Evolutionary conservation across 1,284 basidiomycete species (phyloP), one percentile per base, ranked within the genome.

Genomic region (Cerioporus squamosus): DNA sequence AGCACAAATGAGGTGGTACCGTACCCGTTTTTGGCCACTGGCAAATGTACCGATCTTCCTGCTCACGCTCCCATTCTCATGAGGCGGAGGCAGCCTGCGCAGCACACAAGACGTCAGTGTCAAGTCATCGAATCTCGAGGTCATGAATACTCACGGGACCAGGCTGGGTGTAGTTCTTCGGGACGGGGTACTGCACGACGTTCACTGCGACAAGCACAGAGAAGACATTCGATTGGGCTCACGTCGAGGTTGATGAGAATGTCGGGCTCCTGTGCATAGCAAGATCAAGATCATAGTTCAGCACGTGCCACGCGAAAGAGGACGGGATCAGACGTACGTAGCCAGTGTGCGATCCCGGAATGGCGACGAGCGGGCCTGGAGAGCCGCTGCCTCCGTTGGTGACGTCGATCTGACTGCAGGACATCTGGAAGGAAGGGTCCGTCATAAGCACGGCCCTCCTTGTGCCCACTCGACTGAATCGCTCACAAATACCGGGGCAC

Each of bases 291-390:
- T 15, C 45, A 59, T 60, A 58, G 60, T 24, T 46, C 7, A 49
- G 23, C 31, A n/a, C 38, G 1, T 26, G 24, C 42, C 51, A 58
- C 26, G 3, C 5, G 5, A 17, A n/a, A n/a, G 5, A 15, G 14
- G 17, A 5, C 8, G 31, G 22, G 36, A 15, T 22, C 5, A 33
- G n/a, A 33, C 39, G 44, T 48, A 53, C 26, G 42, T 66, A 61
- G 44, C 75, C 75, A 39, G 74, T 75, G 71, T 76, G 75, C 26
- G 72, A 74, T 44, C 75, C 75, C 10, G 74, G 75, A 62, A 76
- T 73, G 24, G 72, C 65, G 53, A 77, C 75, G 23, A 72, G 63
- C 10, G 75, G 75, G 68, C 70, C 33, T 69, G 75, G 63, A 38
- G 40, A 69, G 55, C 74, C 75, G 61, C 64, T 72, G 26, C 75